phyloP scores from a whole-genome alignment of 768 basidiomycete species.

The Austroboletus festivus region DNA sequence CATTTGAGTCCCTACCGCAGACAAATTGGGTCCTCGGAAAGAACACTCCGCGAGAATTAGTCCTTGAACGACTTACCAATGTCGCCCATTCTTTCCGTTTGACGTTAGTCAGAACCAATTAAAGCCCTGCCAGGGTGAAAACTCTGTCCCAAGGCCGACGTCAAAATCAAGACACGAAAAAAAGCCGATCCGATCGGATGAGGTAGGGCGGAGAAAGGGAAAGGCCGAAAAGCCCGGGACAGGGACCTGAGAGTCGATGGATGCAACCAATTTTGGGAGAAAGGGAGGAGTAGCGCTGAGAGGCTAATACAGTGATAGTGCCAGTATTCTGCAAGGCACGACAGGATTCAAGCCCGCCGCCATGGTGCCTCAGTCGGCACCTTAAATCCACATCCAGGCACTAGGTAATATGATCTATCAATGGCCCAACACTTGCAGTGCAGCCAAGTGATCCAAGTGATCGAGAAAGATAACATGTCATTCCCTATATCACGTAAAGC shows the following conservation, averaged over 20 bases:
- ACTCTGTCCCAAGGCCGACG: conserved; percentile 3
- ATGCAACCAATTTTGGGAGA: neutral
- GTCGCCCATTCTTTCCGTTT: neutral
- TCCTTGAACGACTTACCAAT: conserved; percentile 1
- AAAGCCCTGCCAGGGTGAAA: conserved; percentile 4
- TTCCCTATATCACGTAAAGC: conserved; percentile 5
- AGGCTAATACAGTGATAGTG: conserved; percentile 2
- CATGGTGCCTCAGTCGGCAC: neutral
- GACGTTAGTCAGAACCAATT: neutral
- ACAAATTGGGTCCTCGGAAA: conserved; percentile 6
- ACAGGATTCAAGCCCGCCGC: neutral
- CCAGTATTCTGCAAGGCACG: conserved; percentile 9
- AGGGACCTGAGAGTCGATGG: neutral
- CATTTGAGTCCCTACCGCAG: neutral
- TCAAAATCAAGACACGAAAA: conserved; percentile 6
- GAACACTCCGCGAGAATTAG: conserved; percentile 10
- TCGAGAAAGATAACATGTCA: neutral
- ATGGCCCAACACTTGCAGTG: neutral
- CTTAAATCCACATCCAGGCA: conserved; percentile 14
- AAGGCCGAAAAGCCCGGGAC: neutral
- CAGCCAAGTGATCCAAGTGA: neutral
- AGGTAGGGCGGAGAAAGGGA: neutral
- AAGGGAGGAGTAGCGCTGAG: neutral
- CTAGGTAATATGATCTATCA: conserved; percentile 8
- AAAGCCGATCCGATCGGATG: conserved; percentile 6